Evolutionary conservation across 1,139 yeast species (phyloP), one percentile per base, ranked within the genome.

Genomic region (Debaryomyces psychrophilus): DNA sequence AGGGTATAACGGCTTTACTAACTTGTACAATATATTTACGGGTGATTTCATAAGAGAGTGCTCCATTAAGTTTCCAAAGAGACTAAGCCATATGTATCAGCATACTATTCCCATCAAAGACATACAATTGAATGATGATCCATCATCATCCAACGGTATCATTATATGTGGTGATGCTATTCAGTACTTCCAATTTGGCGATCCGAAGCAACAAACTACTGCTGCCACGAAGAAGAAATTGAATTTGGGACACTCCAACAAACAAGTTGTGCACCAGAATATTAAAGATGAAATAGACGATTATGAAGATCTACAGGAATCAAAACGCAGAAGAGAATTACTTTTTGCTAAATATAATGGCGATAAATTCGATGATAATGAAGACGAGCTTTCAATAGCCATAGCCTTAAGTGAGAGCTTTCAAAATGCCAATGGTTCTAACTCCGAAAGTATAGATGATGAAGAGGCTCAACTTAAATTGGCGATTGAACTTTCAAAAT

Each of bases 171-270:
- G 83, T 2, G 78, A 82, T 18, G 68, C 79, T 1, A 66, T 84
- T 1, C 90, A 85, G 56, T 82, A 79, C 57, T 84, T 85, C 58
- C 81, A 81, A 52, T 76, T 81, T 62, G 93, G 92, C 2, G 59
- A 58, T 6, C 41, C 27, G 17, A 28, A 31, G 15, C 38, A 39
- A 15, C 14, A 40, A 9, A 17, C 22, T 4, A 15, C 44, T 6
- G 9, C 33, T 5, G 14, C 44, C n/a, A 15, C 38, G 2, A 49
- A 48, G 37, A 62, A 61, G 47, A 61, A 58, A 49, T 52, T 59
- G 14, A 56, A 53, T 28, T 52, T 54, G 3, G 58, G 62, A 14
- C 48, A 50, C 8, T 41, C 54, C 37, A 45, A 50, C 38, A 61
- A 59, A 42, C 61, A 60, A 31, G 44, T 45, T 9, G 47, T 49